phyloP scores from a whole-genome alignment of 2,329 filamentous ascomycete genomes.

The Aspergillus sclerotialis region DNA sequence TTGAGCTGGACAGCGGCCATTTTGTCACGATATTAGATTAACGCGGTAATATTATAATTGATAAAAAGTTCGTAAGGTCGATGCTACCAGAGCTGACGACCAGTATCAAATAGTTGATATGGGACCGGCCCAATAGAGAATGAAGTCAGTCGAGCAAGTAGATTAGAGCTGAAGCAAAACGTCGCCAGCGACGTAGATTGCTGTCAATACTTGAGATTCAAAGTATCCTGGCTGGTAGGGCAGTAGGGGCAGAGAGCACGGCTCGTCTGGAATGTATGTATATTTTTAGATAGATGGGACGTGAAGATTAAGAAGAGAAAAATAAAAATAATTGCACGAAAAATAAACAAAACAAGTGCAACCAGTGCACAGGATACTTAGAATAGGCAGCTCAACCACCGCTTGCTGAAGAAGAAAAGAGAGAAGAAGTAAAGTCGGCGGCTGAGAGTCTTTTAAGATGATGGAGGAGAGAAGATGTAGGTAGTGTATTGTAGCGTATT shows the following conservation, averaged over 20 bases:
- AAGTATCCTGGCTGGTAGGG: conserved; percentile 25
- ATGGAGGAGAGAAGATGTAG: conserved; percentile 4
- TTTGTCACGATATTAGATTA: conserved; percentile 40
- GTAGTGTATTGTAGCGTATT: not conserved
- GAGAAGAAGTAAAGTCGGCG: conserved; percentile 21
- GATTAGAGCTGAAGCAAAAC: conserved; percentile 22
- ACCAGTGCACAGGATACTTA: conserved; percentile 34
- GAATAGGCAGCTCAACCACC: conserved; percentile 37
- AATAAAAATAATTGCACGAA: conserved; percentile 33
- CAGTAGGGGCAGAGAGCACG: conserved; percentile 23
- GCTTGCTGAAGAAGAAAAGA: conserved; percentile 59
- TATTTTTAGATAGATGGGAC: conserved; percentile 19
- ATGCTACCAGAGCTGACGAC: conserved; percentile 22
- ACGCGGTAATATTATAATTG: conserved; percentile 17
- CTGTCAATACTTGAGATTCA: conserved; percentile 32
- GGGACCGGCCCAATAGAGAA: conserved; percentile 2
- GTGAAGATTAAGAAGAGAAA: conserved; percentile 30
- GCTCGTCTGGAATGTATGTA: conserved; percentile 33
- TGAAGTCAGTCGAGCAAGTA: conserved; percentile 13
- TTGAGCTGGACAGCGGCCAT: conserved; percentile 92
- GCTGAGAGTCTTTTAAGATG: conserved; percentile 16
- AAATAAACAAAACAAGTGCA: conserved; percentile 41
- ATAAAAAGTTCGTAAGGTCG: conserved; percentile 11
- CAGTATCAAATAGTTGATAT: conserved; percentile 8
- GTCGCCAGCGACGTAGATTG: conserved; percentile 20